Evolutionary conservation across 1,284 basidiomycete genomes (phyloP), one percentile per base, ranked within the genome.

Genomic region (Heterobasidion occidentale): DNA sequence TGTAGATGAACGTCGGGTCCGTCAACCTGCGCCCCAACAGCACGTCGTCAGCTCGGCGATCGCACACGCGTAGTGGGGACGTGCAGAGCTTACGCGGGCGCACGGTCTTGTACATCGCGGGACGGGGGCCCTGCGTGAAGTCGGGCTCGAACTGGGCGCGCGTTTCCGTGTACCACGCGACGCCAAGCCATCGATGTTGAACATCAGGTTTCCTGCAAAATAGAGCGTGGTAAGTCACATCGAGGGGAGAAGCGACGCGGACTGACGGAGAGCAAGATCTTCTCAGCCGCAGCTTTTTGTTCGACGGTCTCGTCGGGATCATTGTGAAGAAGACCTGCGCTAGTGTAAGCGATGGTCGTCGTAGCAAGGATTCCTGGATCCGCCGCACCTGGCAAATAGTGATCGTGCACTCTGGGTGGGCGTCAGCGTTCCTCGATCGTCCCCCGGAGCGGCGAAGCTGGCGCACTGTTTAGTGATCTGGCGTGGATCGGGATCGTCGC

Each of bases 81-180:
- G 27, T 3, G 19, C 12, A 34, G 9, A 6, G 27, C 53, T 46
- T 14, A 55, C 2, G 70, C 69, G 47, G 70, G 70, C 35, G 65
- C 61, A 71, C 64, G 53, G 67, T 65, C 61, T 69, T 73, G 64
- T 72, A 73, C 17, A 67, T 48, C 9, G 63, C 61, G 1, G 71
- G 69, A 45, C 67, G 63, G 7, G 68, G 66, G 27, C 65, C 68
- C 7, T 59, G 53, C 60, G 61, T 65, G 53, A 49, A 33, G 4
- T 67, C 67, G 38, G 64, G 5, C 11, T 47, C 65, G 55, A 66
- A 71, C 42, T 67, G 63, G n/a, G 61, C 62, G 20, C 64, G 64
- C 1, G 63, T 58, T 27, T 48, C 59, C 9, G 61, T 63, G 54
- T 69, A 69, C 66, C 67, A 68, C 20, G 60, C 63, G 19, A 65